Evolutionary conservation across 1,139 yeast species (phyloP).

Genomic region (Candida tetrigidarum): DNA sequence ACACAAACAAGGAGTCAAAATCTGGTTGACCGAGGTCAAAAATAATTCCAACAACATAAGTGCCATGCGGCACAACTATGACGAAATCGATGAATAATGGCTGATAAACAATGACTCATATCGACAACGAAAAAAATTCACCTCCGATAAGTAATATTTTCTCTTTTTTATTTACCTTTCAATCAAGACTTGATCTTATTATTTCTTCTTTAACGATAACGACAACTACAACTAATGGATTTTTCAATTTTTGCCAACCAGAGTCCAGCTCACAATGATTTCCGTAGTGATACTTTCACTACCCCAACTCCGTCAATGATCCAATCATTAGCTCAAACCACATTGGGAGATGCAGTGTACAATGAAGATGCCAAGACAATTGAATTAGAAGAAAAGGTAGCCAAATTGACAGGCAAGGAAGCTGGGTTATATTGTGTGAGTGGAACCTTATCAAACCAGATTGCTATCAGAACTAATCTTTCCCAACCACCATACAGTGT

Average conservation of each 20-base stretch:
- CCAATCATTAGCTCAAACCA: constrained; percentile 28
- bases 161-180: neutral
- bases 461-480: constrained; percentile 44
- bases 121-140: neutral
- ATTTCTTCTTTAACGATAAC: neutral
- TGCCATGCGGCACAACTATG: neutral
- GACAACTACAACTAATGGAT: constrained; percentile 17
- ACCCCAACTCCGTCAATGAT: constrained; percentile 47
- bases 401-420: constrained; percentile 42
- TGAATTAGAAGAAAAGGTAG: constrained; percentile 38
- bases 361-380: constrained; percentile 44
- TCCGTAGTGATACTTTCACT: constrained; percentile 52
- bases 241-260: constrained; percentile 22
- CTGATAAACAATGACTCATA: too few species aligned
- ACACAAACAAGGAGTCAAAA: constrained; percentile 3
- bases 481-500: constrained; percentile 50
- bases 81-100: neutral
- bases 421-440: constrained; percentile 49
- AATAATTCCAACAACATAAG: too few species aligned
- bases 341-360: constrained; percentile 49
- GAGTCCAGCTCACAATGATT: constrained; percentile 41
- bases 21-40: neutral
- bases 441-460: constrained; percentile 52
- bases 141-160: neutral
- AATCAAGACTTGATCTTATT: neutral